Evolutionary conservation across 441 rosid genomes (phyloP), one percentile per base, ranked within the genome.

Genomic region (Bruguiera hainesii): DNA sequence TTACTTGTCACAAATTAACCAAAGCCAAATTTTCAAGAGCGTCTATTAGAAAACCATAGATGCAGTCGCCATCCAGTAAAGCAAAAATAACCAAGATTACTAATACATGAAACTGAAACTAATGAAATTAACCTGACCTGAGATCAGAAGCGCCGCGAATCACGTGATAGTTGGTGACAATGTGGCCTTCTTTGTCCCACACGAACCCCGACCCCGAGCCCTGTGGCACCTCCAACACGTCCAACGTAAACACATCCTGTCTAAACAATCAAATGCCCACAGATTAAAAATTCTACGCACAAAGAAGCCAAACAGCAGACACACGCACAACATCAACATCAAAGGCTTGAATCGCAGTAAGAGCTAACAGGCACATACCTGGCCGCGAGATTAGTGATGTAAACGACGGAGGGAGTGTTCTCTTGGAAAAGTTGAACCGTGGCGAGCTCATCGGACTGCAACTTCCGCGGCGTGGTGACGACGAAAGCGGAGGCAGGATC

Each of bases 111-210:
- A 66, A 61, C 11, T 53, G 6, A 23, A 10, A 25, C 15, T 6
- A 13, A 35, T 25, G 20, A 68, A 53, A 35, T 13, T 2, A 11
- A 10, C 81, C 86, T 53, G 63, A 89, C 99, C 76, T 89, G 87
- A 95, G 90, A 83, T 95, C 99, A 69, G 99, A 95, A 75, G 98
- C 99, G 31, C 94, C 98, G 51, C 98, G 98, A 65, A 95, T 95
- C 52, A 95, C 99, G 68, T 95, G 98, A 75, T 80, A 95, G 76
- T 95, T 95, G 64, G 99, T 95, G 67, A 95, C 99, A 66, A 95
- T 42, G 80, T 91, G 90, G 52, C 99, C 99, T 1, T 78, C 66
- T 67, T 78, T 86, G 75, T 94, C 98, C 98, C 98, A 94, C 50
- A 94, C 93, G 75, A 94, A 94, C 49, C 98, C 98, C 19, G 99